Base-by-base conservation (phyloP, 129 eudicot genomes). In the Arctium minus region DNA sequence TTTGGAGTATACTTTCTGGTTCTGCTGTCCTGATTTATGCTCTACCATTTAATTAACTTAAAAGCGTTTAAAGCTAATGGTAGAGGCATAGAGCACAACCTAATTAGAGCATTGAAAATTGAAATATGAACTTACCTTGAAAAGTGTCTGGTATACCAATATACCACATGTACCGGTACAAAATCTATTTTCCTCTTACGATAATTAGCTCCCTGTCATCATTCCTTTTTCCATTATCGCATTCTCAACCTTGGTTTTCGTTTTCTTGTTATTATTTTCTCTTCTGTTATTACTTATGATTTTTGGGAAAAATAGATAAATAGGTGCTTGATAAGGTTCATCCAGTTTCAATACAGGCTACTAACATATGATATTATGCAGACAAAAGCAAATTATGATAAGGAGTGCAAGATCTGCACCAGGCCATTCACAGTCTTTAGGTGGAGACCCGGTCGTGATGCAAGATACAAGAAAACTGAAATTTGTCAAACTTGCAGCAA, bases 371-470 rank as follows among this genome's bases (percentile, higher is more conserved):
- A 73, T 27, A n/a, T 15, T 71, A 29, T 83, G 78, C 93, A 92
- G 98, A 91, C 94, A 75, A 92, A 88, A 85, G 94, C 92, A 84
- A 91, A 92, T 71, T 92, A 86, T 44, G 96, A 89, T 48, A 87
- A 89, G 84, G 96, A 94, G 80, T 92, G 97, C 83, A 95, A 95
- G 89, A 92, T 95, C 77, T 95, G 97, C 85, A 91, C 97, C 4
- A 84, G 97, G 35, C 97, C 97, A 30, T 95, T 88, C 74, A 92
- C 94, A 1, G 97, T 91, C 15, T 94, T 94, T 77, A 90, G 97
- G 89, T 94, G 98, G 98, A 94, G 92, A 76, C 98, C 97, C 1
- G 96, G 96, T 7, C 91, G 94, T 48, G 97, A 95, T 87, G 98
- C 97, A 5, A 91, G 97, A 84, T 92, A 91, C 74, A 95, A 95